Evolutionary conservation across 192 early-diverging fungal genomes (phyloP).

Genomic region (Coemansia asiatica): DNA sequence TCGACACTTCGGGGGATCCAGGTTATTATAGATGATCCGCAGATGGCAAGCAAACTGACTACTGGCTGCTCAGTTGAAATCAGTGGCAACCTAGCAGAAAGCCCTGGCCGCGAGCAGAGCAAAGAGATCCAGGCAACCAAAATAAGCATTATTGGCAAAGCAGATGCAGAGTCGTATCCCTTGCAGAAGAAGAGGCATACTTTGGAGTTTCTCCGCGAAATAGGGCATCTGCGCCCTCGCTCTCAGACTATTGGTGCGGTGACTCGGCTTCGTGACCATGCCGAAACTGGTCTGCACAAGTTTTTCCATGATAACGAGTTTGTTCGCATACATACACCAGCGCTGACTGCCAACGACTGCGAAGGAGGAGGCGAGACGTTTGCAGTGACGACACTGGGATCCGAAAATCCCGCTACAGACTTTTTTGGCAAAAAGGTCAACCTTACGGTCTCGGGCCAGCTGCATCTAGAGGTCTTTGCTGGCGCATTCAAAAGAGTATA

Average conservation of each 20-base stretch:
- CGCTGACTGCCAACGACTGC: conserved; percentile 83
- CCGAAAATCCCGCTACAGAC: conserved; percentile 32
- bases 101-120: conserved; percentile 69
- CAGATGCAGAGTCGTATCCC: conserved; percentile 69
- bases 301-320: conserved; percentile 77
- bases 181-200: conserved; percentile 82
- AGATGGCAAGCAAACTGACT: conserved; percentile 49
- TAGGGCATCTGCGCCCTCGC: conserved; percentile 72
- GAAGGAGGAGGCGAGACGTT: conserved; percentile 90
- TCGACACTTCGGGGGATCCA: conserved; percentile 71
- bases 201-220: conserved; percentile 76
- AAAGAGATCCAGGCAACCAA: conserved; percentile 65
- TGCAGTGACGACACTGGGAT: conserved; percentile 26
- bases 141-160: conserved; percentile 26
- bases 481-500: conserved; percentile 73
- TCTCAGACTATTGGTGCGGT: conserved; percentile 74
- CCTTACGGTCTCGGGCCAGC: conserved; percentile 82
- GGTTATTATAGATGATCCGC: conserved; percentile 52
- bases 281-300: conserved; percentile 66
- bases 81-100: conserved; percentile 65
- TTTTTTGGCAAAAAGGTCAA: conserved; percentile 78
- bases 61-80: conserved; percentile 75
- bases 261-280: conserved; percentile 67
- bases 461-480: conserved; percentile 80
- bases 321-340: conserved; percentile 75